phyloP scores from a whole-genome alignment of 2,329 filamentous ascomycete species.

The Gremmenia infestans region DNA sequence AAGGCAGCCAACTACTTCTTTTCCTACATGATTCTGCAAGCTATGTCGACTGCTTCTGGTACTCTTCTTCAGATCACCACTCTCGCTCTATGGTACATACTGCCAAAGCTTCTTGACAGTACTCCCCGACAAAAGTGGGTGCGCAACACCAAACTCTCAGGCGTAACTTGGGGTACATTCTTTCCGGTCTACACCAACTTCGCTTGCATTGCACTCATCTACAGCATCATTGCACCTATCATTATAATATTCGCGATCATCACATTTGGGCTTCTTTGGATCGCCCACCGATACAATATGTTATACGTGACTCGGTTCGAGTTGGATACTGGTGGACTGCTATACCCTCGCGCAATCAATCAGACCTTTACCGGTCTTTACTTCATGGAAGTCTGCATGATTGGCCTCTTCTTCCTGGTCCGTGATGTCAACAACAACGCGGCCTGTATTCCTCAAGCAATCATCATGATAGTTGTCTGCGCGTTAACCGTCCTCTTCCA shows the following conservation, averaged over 20 bases:
- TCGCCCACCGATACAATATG: slow-evolving; percentile 95
- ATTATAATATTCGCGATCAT: slow-evolving; percentile 92
- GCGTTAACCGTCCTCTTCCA: slow-evolving; percentile 74
- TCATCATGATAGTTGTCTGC: slow-evolving; percentile 75
- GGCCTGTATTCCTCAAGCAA: slow-evolving; percentile 69
- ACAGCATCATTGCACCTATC: slow-evolving; percentile 81
- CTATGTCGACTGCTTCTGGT: slow-evolving; percentile 83
- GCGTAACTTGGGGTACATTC: slow-evolving; percentile 84
- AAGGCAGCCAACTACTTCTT: slow-evolving; percentile 95
- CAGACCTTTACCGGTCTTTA: slow-evolving; percentile 94
- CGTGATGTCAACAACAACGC: slow-evolving; percentile 47
- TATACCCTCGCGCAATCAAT: slow-evolving; percentile 91
- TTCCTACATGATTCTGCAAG: slow-evolving; percentile 95
- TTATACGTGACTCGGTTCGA: slow-evolving; percentile 89
- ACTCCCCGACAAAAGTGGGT: slow-evolving; percentile 80
- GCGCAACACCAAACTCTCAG: slow-evolving; percentile 71
- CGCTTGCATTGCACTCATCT: slow-evolving; percentile 85
- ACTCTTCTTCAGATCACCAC: slow-evolving; percentile 80
- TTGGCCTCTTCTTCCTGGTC: slow-evolving; percentile 84
- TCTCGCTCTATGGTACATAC: slow-evolving; percentile 73
- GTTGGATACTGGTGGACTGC: slow-evolving; percentile 83
- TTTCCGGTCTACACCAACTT: slow-evolving; percentile 97
- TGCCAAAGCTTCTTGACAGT: slow-evolving; percentile 76
- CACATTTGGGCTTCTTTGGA: slow-evolving; percentile 86
- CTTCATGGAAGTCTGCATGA: slow-evolving; percentile 85